Percentiles rank a stretch among this genome's conserved stretches.
Conservation (phyloP, 179 eudicot species). For the Corrigiola litoralis region DNA sequence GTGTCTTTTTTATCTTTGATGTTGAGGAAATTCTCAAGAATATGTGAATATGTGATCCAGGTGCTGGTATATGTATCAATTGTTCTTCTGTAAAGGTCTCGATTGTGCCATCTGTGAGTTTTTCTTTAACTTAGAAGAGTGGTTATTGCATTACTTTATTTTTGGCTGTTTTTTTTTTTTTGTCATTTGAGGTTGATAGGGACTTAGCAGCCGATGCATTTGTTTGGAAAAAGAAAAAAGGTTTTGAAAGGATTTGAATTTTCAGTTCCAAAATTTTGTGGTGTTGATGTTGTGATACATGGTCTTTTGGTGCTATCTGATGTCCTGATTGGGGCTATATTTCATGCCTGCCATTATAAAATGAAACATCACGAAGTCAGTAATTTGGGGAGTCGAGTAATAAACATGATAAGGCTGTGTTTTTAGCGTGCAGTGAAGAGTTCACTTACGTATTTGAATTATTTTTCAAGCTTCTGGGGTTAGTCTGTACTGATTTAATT, state of each 20-base stretch:
- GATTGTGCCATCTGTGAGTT: slow-evolving; percentile 81
- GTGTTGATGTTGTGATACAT: slow-evolving; percentile 2
- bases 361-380: neutral
- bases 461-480: neutral
- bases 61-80: slow-evolving; percentile 67
- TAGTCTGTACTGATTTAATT: neutral
- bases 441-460: neutral
- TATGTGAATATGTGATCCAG: slow-evolving; percentile 61
- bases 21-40: slow-evolving; percentile 21
- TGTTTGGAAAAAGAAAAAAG: slow-evolving; percentile 3
- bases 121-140: slow-evolving; percentile 55
- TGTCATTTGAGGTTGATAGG: slow-evolving; percentile 16
- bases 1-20: slow-evolving; percentile 13
- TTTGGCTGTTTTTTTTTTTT: slow-evolving; percentile 20
- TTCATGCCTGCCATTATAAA: neutral
- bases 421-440: neutral
- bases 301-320: neutral
- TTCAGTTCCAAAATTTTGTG: slow-evolving; percentile 4
- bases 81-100: slow-evolving; percentile 72
- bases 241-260: slow-evolving; percentile 9
- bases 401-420: neutral
- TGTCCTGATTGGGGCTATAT: neutral
- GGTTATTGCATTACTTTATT: slow-evolving; percentile 33
- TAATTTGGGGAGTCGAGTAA: neutral
- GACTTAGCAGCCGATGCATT: slow-evolving; percentile 14